Evolutionary conservation across 2,329 filamentous ascomycete species (phyloP).

Genomic region (Aureobasidium melanogenum): DNA sequence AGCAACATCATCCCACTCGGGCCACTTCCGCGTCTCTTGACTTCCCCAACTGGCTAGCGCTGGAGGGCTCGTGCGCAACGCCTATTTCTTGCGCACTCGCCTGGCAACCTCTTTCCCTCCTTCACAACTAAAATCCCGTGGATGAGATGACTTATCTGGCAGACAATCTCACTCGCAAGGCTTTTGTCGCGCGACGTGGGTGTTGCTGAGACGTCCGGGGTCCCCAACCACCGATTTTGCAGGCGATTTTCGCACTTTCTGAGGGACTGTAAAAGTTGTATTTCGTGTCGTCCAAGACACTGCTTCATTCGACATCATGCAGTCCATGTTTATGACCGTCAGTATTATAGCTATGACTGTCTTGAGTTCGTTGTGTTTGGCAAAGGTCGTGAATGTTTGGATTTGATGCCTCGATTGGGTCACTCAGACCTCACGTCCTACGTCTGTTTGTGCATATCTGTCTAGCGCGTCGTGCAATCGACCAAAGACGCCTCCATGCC

Average conservation of each 20-base stretch:
- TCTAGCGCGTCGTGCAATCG: constrained; percentile 36
- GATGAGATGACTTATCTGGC: constrained; percentile 59
- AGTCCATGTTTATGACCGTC: no score
- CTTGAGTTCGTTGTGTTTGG: neutral
- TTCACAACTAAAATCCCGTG: constrained; percentile 69
- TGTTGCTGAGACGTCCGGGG: constrained; percentile 41
- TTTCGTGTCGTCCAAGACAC: constrained; percentile 12
- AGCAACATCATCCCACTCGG: constrained; percentile 3
- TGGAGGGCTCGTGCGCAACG: neutral
- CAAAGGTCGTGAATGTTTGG: neutral
- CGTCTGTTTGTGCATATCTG: neutral
- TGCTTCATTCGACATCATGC: neutral
- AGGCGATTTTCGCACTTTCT: constrained; percentile 34
- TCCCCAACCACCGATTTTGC: constrained; percentile 36
- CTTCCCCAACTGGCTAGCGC: neutral
- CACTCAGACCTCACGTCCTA: neutral
- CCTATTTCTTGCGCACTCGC: constrained; percentile 6
- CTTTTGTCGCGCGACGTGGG: constrained; percentile 30
- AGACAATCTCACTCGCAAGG: constrained; percentile 40
- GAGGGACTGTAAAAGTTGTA: constrained; percentile 34
- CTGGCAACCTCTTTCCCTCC: constrained; percentile 33
- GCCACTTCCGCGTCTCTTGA: neutral
- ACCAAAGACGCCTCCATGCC: constrained; percentile 46
- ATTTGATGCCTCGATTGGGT: neutral
- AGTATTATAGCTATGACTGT: no score